Conservation (phyloP, 2,329 filamentous ascomycete genomes). For the Aspergillus ochraceus region DNA sequence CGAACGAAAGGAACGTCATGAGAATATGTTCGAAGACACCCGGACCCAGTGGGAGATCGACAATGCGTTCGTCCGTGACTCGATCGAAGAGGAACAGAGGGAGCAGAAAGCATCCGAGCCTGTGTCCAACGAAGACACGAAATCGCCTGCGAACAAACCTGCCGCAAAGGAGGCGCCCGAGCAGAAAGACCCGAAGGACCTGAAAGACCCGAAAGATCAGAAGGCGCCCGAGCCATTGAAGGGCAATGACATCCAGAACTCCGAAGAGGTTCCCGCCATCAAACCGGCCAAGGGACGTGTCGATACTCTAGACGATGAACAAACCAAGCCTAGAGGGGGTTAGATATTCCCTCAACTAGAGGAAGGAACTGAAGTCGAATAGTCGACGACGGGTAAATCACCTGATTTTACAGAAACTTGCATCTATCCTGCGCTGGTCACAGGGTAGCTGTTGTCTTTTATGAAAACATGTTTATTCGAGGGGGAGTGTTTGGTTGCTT, state of each 20-base stretch:
- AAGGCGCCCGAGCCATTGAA: constrained; percentile 6
- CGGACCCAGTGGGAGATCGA: constrained; percentile 87
- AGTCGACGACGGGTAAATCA: background rate
- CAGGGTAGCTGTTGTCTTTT: constrained; percentile 13
- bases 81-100: constrained; percentile 60
- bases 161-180: constrained; percentile 16
- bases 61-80: constrained; percentile 73
- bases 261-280: constrained; percentile 23
- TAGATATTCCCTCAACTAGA: background rate
- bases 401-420: background rate
- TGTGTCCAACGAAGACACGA: constrained; percentile 11
- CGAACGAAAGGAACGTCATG: constrained; percentile 73
- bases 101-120: constrained; percentile 18
- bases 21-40: constrained; percentile 75
- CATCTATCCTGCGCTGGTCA: constrained; percentile 20
- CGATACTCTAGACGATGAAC: background rate
- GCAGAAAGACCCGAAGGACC: constrained; percentile 55
- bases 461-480: constrained; percentile 8
- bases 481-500: constrained; percentile 10
- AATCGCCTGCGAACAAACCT: constrained; percentile 22
- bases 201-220: constrained; percentile 49
- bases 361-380: background rate
- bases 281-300: constrained; percentile 18
- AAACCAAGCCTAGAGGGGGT: constrained; percentile 3
- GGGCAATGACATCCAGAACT: constrained; percentile 19